Base-by-base conservation (phyloP, 306 rosid genomes). In the Begonia peltatifolia region DNA sequence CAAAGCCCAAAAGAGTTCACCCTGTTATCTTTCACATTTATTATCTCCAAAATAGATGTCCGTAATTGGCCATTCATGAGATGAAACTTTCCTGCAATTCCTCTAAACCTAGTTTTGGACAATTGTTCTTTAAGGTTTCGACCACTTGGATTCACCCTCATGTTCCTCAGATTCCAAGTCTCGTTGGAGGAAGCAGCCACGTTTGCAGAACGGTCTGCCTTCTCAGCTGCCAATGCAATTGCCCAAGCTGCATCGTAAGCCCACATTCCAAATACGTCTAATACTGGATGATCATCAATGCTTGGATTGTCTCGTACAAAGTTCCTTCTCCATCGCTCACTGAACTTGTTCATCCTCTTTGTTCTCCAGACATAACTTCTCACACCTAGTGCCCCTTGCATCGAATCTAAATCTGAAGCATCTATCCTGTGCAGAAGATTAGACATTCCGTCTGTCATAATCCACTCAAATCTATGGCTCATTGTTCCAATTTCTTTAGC, bases 161-260 rank as follows among this genome's bases (percentile, higher is more conserved):
- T 41, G 3, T 56, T 48, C n/a, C 55, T 48, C 46, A 70, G 59
- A 55, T 70, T 55, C 10, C 20, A 56, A 5, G 61, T 56, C 20
- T 52, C 50, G 12, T 46, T 17, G 17, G 70, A 63, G 36, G 5
- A 3, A 8, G 54, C 65, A 12, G 11, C 3, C 6, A 14, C 47
- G 8, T 41, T 13, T 14, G 44, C 38, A 10, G 18, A 50, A 15
- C 11, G 41, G 41, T 43, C 51, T 11, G 17, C 70, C 22, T 83
- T 47, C 67, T 83, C 80, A 17, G 72, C 35, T 18, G 87, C 76
- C 67, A 46, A 61, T 13, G 87, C 84, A 52, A 79, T 20, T 42
- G 87, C 79, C 6, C 52, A 69, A 53, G 64, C 44, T 30, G 93
- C 59, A 58, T 83, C 93, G 58, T 83, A 74, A 20, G 93, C 87